Percentiles rank a stretch among this genome's conserved stretches.
phyloP scores from a whole-genome alignment of 352 stramenopile species.

The Globisporangium cystogenes region DNA sequence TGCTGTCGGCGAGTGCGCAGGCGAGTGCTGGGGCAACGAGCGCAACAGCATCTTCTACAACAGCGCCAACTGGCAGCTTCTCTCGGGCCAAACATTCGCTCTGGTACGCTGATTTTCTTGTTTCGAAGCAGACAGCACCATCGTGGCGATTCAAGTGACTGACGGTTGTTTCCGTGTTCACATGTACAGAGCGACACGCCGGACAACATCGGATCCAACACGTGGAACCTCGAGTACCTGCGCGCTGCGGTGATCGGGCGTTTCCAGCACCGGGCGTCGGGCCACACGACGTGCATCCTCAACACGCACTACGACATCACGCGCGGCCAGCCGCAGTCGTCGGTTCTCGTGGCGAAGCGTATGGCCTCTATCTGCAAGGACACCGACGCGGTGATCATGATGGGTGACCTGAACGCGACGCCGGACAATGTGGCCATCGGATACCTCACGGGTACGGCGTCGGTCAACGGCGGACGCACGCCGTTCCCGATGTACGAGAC shows the following conservation, averaged over 20 bases:
- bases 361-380: conserved; percentile 33
- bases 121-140: not conserved
- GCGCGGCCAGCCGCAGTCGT: conserved; percentile 46
- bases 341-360: conserved; percentile 39
- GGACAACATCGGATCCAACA: conserved; percentile 45
- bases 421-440: conserved; percentile 27
- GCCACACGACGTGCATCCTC: conserved; percentile 49
- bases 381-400: conserved; percentile 53
- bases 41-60: conserved; percentile 69
- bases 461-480: conserved; percentile 22
- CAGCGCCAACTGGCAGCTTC: conserved; percentile 28
- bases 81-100: conserved; percentile 41
- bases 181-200: conserved; percentile 52
- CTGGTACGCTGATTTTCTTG: conserved; percentile 26
- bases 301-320: conserved; percentile 76
- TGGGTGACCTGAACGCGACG: conserved; percentile 57
- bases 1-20: conserved; percentile 51
- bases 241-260: conserved; percentile 48
- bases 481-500: conserved; percentile 61
- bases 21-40: conserved; percentile 51
- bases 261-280: conserved; percentile 29
- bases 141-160: not conserved
- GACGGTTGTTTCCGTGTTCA: not conserved
- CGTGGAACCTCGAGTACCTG: conserved; percentile 60
- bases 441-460: conserved; percentile 29